Evolutionary conservation across 305 asterid genomes (phyloP), one percentile per base, ranked within the genome.

Genomic region (Lippia alba): DNA sequence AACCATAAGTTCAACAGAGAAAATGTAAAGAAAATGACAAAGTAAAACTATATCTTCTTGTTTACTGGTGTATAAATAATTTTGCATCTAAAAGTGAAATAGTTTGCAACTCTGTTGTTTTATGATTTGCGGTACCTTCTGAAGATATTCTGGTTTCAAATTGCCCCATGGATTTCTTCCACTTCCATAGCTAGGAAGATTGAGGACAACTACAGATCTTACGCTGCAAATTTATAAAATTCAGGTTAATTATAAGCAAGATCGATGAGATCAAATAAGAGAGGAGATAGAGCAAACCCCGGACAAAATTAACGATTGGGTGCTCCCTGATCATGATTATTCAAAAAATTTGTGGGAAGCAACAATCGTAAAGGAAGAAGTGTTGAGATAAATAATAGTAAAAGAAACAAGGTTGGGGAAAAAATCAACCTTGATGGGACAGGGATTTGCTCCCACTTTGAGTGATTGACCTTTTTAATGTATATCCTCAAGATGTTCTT

Each of bases 181-280:
- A 92, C 97, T 88, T 78, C 92, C 97, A 74, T 92, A 92, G 86
- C 96, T 92, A n/a, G 96, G 96, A 77, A 92, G 97, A 78, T 89
- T 92, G 46, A 92, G 86, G 65, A 86, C 89, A 50, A 92, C 97
- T n/a, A 92, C 64, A 44, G 96, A 92, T 78, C 97, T 86, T 77
- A 92, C 97, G 71, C 97, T 89, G 86, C 66, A 71, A 66, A 40
- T 39, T 40, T 46, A 64, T 51, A 56, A 54, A 48, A 50, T 56
- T 72, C 51, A 65, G 67, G 74, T 74, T 50, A 69, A 30, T 15
- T 32, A 34, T 2, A 34, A 6, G 6, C 40, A 2, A n/a, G n/a
- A n/a, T n/a, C n/a, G n/a, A n/a, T n/a, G n/a, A n/a, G n/a, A n/a
- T n/a, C 9, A 11, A 32, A 66, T 64, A 41, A 76, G 64, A 69